These are phyloP conservation scores for Nemania sp. DNA, from an alignment of 2,329 filamentous ascomycete species.

Conservation along the genomic window DNA sequence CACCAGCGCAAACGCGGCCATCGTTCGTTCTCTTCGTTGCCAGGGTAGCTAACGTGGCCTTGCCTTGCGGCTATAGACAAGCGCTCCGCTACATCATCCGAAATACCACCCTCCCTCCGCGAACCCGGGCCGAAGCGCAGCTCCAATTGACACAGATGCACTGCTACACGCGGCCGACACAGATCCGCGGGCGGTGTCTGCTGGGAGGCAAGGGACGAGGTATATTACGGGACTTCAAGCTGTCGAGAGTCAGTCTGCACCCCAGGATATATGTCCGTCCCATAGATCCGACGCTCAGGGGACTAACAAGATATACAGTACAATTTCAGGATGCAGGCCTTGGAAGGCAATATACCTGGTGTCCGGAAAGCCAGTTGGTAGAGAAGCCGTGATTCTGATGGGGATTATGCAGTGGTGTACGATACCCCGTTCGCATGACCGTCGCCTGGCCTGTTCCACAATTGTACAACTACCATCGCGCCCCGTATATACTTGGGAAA, in stretches of 20 bases:
- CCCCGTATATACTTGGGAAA: conserved; percentile 3
- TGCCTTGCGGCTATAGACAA: conserved; percentile 69
- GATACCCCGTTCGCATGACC: conserved; percentile 20
- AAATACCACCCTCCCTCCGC: conserved; percentile 82
- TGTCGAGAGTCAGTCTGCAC: conserved; percentile 45
- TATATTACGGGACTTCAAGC: conserved; percentile 90
- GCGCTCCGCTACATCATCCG: conserved; percentile 90
- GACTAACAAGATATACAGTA: conserved; percentile 61
- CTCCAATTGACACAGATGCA: conserved; percentile 95
- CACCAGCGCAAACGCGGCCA: conserved; percentile 6
- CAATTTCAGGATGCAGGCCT: conserved; percentile 88
- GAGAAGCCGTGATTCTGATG: conserved; percentile 21
- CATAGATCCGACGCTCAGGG: background rate
- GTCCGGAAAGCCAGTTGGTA: conserved; percentile 98
- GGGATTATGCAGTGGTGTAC: conserved; percentile 19
- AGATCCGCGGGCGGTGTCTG: conserved; percentile 93
- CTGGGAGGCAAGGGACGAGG: conserved; percentile 87
- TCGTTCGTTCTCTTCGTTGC: background rate
- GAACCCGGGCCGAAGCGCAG: conserved; percentile 88
- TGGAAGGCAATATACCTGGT: conserved; percentile 83
- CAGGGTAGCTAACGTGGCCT: conserved; percentile 5
- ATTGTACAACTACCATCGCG: conserved; percentile 26
- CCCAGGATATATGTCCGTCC: background rate
- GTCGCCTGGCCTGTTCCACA: conserved; percentile 4
- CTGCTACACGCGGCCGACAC: conserved; percentile 88